Evolutionary conservation across 495 filamentous ascomycete species (phyloP), one percentile per base, ranked within the genome.

Genomic region (Parachaetomium inaequale): DNA sequence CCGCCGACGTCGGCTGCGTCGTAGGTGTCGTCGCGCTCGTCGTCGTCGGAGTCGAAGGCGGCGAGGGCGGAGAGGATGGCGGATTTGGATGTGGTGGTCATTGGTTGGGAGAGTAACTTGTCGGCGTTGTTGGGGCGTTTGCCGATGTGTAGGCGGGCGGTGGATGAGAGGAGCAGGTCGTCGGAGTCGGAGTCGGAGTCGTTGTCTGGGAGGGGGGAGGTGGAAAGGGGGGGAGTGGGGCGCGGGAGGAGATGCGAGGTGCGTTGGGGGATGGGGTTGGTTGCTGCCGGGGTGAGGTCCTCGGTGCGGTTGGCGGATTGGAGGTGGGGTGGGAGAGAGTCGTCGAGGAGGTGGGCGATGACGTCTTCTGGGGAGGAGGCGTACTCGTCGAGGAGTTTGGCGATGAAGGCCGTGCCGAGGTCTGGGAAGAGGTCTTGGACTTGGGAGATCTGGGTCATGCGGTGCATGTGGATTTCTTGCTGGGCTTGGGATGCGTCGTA

Each of bases 1-100:
- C 93, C 91, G 58, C 94, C 94, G 7, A 97, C 92, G 66, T 98
- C 94, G 43, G 83, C 89, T 10, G 86, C 82, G 67, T 98, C 94
- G 74, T 98, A 98, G 2, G 94, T 98, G 70, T 98, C 94, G 75
- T 98, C 94, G 36, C 92, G 87, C 76, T 98, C 94, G 75, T 98
- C 94, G 69, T 97, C 93, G 66, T 96, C 94, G 0, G 87, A 87
- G 76, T 98, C 93, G 68, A 98, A 96, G 6, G 90, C 84, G 12
- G 91, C 89, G 12, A 98, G 85, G 0, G 94, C 94, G 23, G 94
- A 88, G 14, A 96, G 82, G 70, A 98, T 97, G 34, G 92, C 88
- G 6, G 91, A 88, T 76, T 96, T 97, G 68, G 87, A 83, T 40
- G 83, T 76, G 29, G 86, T 81, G 32, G 82, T 80, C 40, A 87